Evolutionary conservation across 2,329 filamentous ascomycete species (phyloP).

Genomic region (Fusarium bactridioides): DNA sequence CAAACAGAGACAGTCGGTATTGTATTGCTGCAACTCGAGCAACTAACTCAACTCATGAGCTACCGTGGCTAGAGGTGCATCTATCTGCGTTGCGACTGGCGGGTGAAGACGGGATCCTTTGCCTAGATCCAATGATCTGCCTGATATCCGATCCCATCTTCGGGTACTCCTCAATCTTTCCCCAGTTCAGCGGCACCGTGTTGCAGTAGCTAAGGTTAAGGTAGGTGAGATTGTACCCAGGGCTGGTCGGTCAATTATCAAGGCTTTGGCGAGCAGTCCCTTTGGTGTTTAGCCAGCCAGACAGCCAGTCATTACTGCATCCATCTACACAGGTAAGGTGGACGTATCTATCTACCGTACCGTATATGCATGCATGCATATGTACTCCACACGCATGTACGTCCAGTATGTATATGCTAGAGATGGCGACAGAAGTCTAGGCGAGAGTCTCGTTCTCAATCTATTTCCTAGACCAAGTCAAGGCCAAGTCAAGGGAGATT

Average conservation of each 20-base stretch:
- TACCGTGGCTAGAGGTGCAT: slow-evolving; percentile 1
- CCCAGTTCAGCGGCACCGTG: background rate
- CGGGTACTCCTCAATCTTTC: slow-evolving; percentile 10
- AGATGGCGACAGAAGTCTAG: slow-evolving; percentile 4
- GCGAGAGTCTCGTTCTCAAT: background rate
- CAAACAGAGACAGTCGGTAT: background rate
- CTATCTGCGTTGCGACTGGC: slow-evolving; percentile 19
- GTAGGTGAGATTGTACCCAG: slow-evolving; percentile 11
- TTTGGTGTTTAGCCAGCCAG: slow-evolving; percentile 8
- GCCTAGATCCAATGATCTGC: slow-evolving; percentile 7
- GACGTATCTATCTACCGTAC: slow-evolving; percentile 14
- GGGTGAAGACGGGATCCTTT: slow-evolving; percentile 15
- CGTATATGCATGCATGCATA: slow-evolving; percentile 19
- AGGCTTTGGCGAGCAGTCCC: slow-evolving; percentile 9
- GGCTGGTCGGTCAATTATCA: slow-evolving; percentile 14
- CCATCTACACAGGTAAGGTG: slow-evolving; percentile 11
- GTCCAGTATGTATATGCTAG: background rate
- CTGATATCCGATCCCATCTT: slow-evolving; percentile 18
- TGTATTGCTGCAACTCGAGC: slow-evolving; percentile 1
- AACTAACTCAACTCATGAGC: background rate
- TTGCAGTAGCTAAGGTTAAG: background rate
- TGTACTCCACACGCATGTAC: background rate
- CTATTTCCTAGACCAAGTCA: background rate
- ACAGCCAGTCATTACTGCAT: background rate
- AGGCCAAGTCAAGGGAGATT: slow-evolving; percentile 24